Percentiles rank a stretch among this genome's conserved stretches.
Conservation (phyloP, 1,139 yeast genomes). For the Lodderomyces oxycetoniae region DNA sequence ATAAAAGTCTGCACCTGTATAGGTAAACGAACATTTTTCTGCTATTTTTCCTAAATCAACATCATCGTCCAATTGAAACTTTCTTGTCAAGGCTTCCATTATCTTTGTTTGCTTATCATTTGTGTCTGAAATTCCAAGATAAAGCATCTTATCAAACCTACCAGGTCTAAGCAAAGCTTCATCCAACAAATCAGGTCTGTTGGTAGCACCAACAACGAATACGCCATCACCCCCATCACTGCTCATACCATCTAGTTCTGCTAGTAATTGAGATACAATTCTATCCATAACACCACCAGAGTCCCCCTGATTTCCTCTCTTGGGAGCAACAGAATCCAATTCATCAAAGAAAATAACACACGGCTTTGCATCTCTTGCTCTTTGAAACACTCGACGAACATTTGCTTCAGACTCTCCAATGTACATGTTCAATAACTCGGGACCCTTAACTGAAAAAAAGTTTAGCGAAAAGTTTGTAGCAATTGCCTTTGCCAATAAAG, state of each 20-base stretch:
- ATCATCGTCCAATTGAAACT: constrained; percentile 58
- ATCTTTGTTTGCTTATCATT: constrained; percentile 84
- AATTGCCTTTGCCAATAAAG: constrained; percentile 90
- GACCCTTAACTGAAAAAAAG: constrained; percentile 94
- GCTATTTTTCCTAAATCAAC: constrained; percentile 65
- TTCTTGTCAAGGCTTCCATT: constrained; percentile 82
- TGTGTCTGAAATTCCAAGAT: constrained; percentile 88
- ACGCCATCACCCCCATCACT: constrained; percentile 74
- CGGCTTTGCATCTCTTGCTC: constrained; percentile 93
- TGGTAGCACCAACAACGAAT: constrained; percentile 96
- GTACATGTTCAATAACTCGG: constrained; percentile 92
- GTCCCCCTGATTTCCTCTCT: constrained; percentile 96
- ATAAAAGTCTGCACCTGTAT: constrained; percentile 96
- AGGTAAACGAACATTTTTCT: constrained; percentile 73
- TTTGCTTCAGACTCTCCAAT: constrained; percentile 98
- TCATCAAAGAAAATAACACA: constrained; percentile 97
- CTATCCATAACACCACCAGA: constrained; percentile 99
- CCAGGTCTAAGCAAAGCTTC: constrained; percentile 95
- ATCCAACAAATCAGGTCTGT: constrained; percentile 89
- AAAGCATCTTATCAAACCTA: constrained; percentile 89
- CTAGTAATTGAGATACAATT: constrained; percentile 88
- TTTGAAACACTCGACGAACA: constrained; percentile 88
- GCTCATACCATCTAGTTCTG: constrained; percentile 96
- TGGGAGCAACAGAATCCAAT: constrained; percentile 95
- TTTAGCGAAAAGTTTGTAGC: constrained; percentile 92